phyloP scores from a whole-genome alignment of 805 yeast genomes.

The Wickerhamiella shivajii region DNA sequence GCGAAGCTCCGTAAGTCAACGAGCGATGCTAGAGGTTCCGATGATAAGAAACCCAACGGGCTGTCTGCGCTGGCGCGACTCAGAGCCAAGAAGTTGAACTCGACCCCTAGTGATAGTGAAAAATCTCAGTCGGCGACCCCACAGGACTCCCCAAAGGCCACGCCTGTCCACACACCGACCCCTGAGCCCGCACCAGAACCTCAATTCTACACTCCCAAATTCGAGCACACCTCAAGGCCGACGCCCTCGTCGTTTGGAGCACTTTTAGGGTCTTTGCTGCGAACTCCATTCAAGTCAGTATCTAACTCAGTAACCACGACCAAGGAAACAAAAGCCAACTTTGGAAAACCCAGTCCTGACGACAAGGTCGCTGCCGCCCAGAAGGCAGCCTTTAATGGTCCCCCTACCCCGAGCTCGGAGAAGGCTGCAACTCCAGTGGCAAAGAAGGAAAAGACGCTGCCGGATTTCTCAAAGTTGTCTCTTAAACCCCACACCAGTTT shows the following conservation, averaged over 20 bases:
- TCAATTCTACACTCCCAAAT: too few species aligned
- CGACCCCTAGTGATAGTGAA: too few species aligned
- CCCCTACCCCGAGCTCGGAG: background rate
- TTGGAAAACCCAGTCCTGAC: slow-evolving; percentile 69
- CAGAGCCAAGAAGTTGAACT: slow-evolving; percentile 3
- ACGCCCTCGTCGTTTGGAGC: slow-evolving; percentile 9
- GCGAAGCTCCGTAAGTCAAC: background rate
- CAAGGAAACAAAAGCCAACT: slow-evolving; percentile 30
- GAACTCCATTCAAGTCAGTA: slow-evolving; percentile 4
- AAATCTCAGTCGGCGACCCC: too few species aligned
- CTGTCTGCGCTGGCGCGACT: slow-evolving; percentile 9
- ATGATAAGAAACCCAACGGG: background rate
- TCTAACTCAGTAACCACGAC: slow-evolving; percentile 14
- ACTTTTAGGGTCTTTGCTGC: slow-evolving; percentile 4
- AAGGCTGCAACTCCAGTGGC: slow-evolving; percentile 1
- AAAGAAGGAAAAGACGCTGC: slow-evolving; percentile 7
- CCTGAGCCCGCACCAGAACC: too few species aligned
- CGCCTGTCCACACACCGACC: too few species aligned
- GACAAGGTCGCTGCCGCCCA: slow-evolving; percentile 53
- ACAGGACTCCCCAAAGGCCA: too few species aligned
- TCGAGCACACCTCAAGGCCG: background rate
- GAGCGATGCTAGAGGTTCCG: background rate
- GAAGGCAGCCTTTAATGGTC: slow-evolving; percentile 17
- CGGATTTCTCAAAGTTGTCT: slow-evolving; percentile 4
- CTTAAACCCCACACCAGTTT: slow-evolving; percentile 47